Base-by-base conservation (phyloP, 2,329 filamentous ascomycete species). In the Ramularia endophylla region DNA sequence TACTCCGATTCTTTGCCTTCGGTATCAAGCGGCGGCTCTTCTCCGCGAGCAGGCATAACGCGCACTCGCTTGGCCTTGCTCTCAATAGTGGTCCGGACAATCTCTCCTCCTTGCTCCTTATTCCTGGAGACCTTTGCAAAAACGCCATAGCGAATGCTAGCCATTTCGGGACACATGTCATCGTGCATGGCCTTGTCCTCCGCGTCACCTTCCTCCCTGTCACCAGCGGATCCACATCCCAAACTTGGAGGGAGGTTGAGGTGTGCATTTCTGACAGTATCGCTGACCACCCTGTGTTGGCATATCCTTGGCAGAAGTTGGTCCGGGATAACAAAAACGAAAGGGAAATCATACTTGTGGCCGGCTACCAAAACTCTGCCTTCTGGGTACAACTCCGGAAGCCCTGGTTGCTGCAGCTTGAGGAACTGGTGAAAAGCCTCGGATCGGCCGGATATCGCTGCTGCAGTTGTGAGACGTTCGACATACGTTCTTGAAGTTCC, bases 91-190 rank as follows among this genome's bases (percentile, higher is more conserved):
- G 65, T 62, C 1, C 65, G 43, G 30, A 57, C 60, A 19, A 59
- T 60, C n/a, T 68, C 64, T 38, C 64, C 48, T 40, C 66, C 70
- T 8, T 65, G 55, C 15, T 78, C 57, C 25, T 66, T 67, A 8
- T 69, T 70, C 43, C 51, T 55, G 6, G 44, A 52, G 29, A 65
- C 45, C 25, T 52, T 50, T n/a, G 53, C 59, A 29, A 59, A 59
- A 42, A 83, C 65, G 1, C 65, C 67, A 52, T 83, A 84, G 2
- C 66, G 64, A 33, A 83, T 73, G 54, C 70, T 75, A 25, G 70
- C 66, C 78, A 83, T 82, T 7, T 78, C 71, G 0, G 80, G 80
- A 2, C 75, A 67, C 56, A 82, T 65, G 51, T 83, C 80, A 54
- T 83, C 78, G 7, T n/a, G 12, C 29, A 77, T 65, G 13, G 76